Evolutionary conservation across 352 stramenopile genomes (phyloP).

Genomic region (Phytopythium litorale): DNA sequence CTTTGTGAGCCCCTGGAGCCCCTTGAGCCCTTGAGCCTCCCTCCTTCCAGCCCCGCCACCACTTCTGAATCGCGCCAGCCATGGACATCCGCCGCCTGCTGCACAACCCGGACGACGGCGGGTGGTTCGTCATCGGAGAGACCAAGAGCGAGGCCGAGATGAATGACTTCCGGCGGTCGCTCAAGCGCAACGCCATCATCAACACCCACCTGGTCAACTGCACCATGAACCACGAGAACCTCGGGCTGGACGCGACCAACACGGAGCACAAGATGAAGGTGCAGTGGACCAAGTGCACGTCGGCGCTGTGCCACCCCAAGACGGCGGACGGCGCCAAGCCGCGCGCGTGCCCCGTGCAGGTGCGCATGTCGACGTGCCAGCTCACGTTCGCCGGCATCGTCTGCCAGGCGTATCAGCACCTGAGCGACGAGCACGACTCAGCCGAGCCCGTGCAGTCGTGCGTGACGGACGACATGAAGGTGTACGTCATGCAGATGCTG

Average conservation of each 20-base stretch:
- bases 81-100: slow-evolving; percentile 79
- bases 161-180: slow-evolving; percentile 67
- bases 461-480: slow-evolving; percentile 77
- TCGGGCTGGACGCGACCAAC: slow-evolving; percentile 27
- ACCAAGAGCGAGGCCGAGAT: slow-evolving; percentile 68
- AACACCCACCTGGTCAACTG: slow-evolving; percentile 82
- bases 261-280: slow-evolving; percentile 83
- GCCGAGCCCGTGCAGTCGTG: slow-evolving; percentile 66
- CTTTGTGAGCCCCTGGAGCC: too few species aligned
- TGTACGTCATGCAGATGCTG: slow-evolving; percentile 64
- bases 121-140: slow-evolving; percentile 77
- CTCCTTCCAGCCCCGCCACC: background rate
- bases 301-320: slow-evolving; percentile 74
- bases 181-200: slow-evolving; percentile 84
- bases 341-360: slow-evolving; percentile 57
- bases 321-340: slow-evolving; percentile 26
- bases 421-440: slow-evolving; percentile 74
- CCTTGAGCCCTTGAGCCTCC: too few species aligned
- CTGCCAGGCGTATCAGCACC: slow-evolving; percentile 73
- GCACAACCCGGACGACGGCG: slow-evolving; percentile 71
- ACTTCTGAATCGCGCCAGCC: slow-evolving; percentile 17
- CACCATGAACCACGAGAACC: slow-evolving; percentile 73
- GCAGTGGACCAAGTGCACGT: slow-evolving; percentile 82
- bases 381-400: slow-evolving; percentile 68
- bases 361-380: slow-evolving; percentile 81